Base-by-base conservation (phyloP, 306 rosid genomes). In the Pterocarpus santalinus region DNA sequence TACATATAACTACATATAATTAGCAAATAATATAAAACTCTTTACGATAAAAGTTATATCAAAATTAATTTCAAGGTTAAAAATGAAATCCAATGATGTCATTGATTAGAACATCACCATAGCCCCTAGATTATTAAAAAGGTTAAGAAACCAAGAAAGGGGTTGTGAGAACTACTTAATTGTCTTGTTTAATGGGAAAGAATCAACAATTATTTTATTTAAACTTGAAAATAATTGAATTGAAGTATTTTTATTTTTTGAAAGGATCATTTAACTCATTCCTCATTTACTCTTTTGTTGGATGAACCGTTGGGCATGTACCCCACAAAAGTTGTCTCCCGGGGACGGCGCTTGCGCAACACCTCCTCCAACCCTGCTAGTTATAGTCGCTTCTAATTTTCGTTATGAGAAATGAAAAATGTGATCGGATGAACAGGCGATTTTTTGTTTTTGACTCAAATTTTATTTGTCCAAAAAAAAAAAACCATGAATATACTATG, bases 121-220 rank as follows among this genome's bases (percentile, higher is more conserved):
- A 43, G 49, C 67, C 74, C 5, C 28, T 28, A 11, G 16, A 64
- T 44, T 35, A 44, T 57, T 46, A 56, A 46, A 75, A 70, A 60
- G 62, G 69, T 52, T 69, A 47, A 8, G 14, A 44, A 14, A 8
- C n/a, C 35, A 35, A 17, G 38, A 15, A 71, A 71, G 13, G 14
- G 78, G 65, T 15, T 39, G 56, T 8, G 74, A 69, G 78, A 69
- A 70, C 35, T 69, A 62, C 70, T 69, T 69, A 68, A n/a, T 69
- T 80, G 86, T 85, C 81, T 51, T 82, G 22, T 55, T 73, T 38
- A 39, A 32, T 32, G 74, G 28, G 67, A 75, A 65, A 79, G 78
- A 82, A 82, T 82, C 83, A 58, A 51, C 46, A 3, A 66, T 51
- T 84, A 56, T 67, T 77, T 68, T 79, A 66, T 44, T 76, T 67